Evolutionary conservation across 2,329 filamentous ascomycete species (phyloP).

Genomic region (Colletotrichum caudatum): DNA sequence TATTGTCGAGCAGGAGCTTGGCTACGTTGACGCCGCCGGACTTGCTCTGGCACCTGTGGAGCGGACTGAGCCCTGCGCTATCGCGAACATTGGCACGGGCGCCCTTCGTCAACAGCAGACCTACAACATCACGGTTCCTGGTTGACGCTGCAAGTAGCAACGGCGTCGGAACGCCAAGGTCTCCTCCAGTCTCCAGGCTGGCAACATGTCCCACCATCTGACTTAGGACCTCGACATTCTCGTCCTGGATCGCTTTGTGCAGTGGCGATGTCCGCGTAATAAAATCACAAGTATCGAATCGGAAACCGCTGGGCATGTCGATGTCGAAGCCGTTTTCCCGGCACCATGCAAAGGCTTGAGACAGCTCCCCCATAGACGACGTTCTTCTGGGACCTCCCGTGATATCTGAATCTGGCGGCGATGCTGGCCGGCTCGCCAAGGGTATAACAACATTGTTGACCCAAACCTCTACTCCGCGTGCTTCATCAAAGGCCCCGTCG

Average conservation of each 20-base stretch:
- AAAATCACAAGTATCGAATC: slow-evolving; percentile 45
- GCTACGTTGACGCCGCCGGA: slow-evolving; percentile 46
- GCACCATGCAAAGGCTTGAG: slow-evolving; percentile 47
- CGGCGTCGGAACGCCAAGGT: slow-evolving; percentile 45
- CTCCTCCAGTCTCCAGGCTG: slow-evolving; percentile 44
- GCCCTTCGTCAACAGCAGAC: slow-evolving; percentile 45
- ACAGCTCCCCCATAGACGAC: slow-evolving; percentile 36
- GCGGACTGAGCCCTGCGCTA: slow-evolving; percentile 43
- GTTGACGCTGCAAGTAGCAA: slow-evolving; percentile 50
- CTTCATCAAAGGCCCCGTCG: slow-evolving; percentile 46
- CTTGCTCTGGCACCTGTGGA: slow-evolving; percentile 47
- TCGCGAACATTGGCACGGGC: slow-evolving; percentile 47
- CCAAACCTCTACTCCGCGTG: slow-evolving; percentile 46
- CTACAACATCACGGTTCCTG: slow-evolving; percentile 46
- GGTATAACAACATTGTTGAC: slow-evolving; percentile 38
- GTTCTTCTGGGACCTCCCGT: slow-evolving; percentile 2
- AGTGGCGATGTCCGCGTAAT: slow-evolving; percentile 45
- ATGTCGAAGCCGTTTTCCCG: slow-evolving; percentile 47
- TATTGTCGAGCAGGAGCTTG: slow-evolving; percentile 44
- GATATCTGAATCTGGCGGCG: slow-evolving; percentile 7
- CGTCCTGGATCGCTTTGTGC: slow-evolving; percentile 44
- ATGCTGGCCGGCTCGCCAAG: slow-evolving; percentile 15
- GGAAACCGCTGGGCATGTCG: slow-evolving; percentile 43
- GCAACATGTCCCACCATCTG: slow-evolving; percentile 45
- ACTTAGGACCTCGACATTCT: slow-evolving; percentile 45